A percentile compares a stretch with the other conserved stretches of the same genome.
phyloP scores from a whole-genome alignment of 768 basidiomycete genomes.

The Crepidotus variabilis region DNA sequence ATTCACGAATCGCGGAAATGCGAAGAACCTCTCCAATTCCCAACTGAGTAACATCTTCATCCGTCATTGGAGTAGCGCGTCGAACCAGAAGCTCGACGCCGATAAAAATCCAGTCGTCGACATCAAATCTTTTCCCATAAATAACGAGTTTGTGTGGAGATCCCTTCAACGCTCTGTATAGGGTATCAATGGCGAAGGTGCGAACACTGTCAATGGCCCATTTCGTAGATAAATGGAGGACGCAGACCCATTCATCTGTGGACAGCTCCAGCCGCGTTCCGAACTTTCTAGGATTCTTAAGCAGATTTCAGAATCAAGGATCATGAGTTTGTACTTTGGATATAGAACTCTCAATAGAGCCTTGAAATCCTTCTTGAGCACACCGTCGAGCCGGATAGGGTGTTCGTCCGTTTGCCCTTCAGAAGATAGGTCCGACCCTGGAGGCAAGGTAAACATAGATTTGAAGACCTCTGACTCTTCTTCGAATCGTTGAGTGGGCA shows the following conservation, averaged over 20 bases:
- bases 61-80: neutral
- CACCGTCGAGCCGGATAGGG: conserved; percentile 24
- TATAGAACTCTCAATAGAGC: conserved; percentile 9
- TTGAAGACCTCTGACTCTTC: conserved; percentile 30
- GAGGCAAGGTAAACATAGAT: conserved; percentile 28
- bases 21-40: neutral
- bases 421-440: conserved; percentile 7
- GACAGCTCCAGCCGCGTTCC: neutral
- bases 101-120: neutral
- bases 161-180: conserved; percentile 6
- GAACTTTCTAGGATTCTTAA: neutral
- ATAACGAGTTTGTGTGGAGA: neutral
- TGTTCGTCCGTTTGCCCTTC: conserved; percentile 26
- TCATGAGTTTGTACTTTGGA: conserved; percentile 5
- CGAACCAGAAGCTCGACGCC: neutral
- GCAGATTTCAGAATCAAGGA: neutral
- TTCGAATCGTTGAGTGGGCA: conserved; percentile 31
- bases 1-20: conserved; percentile 1
- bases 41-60: neutral
- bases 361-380: conserved; percentile 14
- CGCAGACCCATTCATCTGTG: conserved; percentile 25
- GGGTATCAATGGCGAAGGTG: conserved; percentile 20
- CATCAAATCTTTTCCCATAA: neutral
- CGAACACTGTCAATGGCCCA: conserved; percentile 29
- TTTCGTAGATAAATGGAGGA: conserved; percentile 29